Evolutionary conservation across 495 filamentous ascomycete species (phyloP), one percentile per base, ranked within the genome.

Genomic region (Clohesyomyces aquaticus): DNA sequence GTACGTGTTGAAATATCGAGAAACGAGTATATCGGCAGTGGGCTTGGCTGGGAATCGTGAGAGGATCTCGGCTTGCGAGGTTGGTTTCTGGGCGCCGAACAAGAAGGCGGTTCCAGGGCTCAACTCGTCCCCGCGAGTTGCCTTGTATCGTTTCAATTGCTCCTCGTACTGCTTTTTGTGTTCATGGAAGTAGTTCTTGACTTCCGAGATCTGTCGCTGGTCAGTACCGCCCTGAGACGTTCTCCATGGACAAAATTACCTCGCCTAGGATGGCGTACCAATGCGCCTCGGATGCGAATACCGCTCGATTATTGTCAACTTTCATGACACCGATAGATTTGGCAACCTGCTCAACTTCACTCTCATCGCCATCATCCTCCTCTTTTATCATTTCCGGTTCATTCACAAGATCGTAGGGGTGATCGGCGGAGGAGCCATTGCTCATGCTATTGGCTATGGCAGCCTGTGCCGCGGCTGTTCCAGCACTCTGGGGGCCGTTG

Each of bases 271-370:
- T 88, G 26, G 90, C 85, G 61, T 92, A 93, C 93, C 95, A 98
- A 76, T 98, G 91, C 29, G 89, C 89, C 66, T 96, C 91, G 42
- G 94, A 95, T 46, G 94, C 83, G 72, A 96, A 99, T 70, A 93
- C 83, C 0, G 89, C 87, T 71, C 90, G 92, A 53, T 93, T 91
- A 55, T 88, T 83, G 57, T 90, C 85, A 54, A 99, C 87, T 73
- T 96, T 98, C 79, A 99, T 87, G 45, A 96, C 84, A 49, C 94
- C 94, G 54, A 99, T 85, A 10, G 91, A 94, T 66, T 90, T 91
- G 11, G 91, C 88, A n/a, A 98, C 87, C 43, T 92, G 88, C 65
- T 97, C 94, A 4, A 91, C 87, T 63, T 98, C 94, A 72, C 91
- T 95, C 56, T 90, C 87, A 29, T 88, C 84, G 27, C 72, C 80